Evolutionary conservation across 2,329 filamentous ascomycete species (phyloP).

Genomic region (Microdochium bolleyi): DNA sequence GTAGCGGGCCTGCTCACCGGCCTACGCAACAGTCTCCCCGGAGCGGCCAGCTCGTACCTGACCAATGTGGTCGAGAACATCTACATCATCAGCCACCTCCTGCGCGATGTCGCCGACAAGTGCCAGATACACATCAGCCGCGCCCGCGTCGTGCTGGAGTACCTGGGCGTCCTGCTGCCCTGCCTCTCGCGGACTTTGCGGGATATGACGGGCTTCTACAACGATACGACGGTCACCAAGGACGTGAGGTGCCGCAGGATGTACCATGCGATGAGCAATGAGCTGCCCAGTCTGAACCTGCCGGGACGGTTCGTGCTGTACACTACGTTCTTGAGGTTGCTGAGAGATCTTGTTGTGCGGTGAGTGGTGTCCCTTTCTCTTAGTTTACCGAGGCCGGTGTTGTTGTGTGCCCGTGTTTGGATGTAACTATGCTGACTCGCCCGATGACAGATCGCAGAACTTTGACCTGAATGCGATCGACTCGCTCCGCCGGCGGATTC

Average conservation of each 20-base stretch:
- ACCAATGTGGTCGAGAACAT: conserved; percentile 39
- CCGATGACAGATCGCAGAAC: conserved; percentile 32
- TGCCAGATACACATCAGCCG: conserved; percentile 42
- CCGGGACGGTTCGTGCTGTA: conserved; percentile 47
- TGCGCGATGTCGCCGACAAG: conserved; percentile 47
- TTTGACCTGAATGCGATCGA: conserved; percentile 51
- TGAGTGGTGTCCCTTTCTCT: conserved; percentile 15
- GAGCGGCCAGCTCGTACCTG: conserved; percentile 37
- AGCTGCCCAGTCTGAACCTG: conserved; percentile 41
- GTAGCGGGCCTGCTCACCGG: conserved; percentile 39
- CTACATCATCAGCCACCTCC: conserved; percentile 29
- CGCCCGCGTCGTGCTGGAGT: conserved; percentile 42
- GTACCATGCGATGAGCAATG: conserved; percentile 46
- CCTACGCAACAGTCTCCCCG: conserved; percentile 35
- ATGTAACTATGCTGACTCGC: not conserved
- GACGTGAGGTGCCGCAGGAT: conserved; percentile 49
- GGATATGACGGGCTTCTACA: conserved; percentile 44
- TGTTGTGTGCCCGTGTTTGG: not conserved
- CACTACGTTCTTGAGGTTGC: conserved; percentile 41
- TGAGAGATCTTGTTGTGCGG: conserved; percentile 44
- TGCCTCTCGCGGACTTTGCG: conserved; percentile 43
- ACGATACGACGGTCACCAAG: conserved; percentile 37
- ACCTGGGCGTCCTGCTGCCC: conserved; percentile 48
- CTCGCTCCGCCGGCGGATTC: conserved; percentile 35
- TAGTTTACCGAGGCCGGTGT: not conserved